Evolutionary conservation across 169 alveolate genomes (phyloP), one percentile per base, ranked within the genome.

Genomic region (Plasmodium billcollinsi): DNA sequence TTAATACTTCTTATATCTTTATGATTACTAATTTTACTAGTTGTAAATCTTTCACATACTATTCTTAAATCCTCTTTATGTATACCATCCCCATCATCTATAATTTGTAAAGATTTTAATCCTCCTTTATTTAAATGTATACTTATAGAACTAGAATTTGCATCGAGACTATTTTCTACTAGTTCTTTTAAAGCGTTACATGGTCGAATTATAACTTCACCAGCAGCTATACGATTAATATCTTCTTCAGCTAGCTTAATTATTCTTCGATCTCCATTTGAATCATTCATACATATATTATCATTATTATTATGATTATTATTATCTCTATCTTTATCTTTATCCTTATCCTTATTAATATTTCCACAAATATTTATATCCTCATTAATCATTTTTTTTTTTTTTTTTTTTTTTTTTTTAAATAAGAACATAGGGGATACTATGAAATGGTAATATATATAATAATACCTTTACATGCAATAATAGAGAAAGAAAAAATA

Each of bases 1-100:
- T 91, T 91, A 39, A 98, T 93, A 12, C 92, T 88, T 29, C 88
- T 89, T 43, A 99, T 94, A 91, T 97, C 99, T 43, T 95, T 93
- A 83, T 94, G 96, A n/a, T 93, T 73, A 14, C 85, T 63, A 72
- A 98, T 95, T 95, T 99, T 99, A 59, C 99, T 96, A n/a, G 99
- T 98, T 8, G 99, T 96, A 93, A 97, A 98, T 78, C 99, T 95
- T 72, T 97, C 97, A 93, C 99, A 99, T 8, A 98, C 95, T 39
- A 98, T 89, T 62, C 97, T 97, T 89, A 97, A 96, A 89, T 98
- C 99, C 5, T 94, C 97, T 47, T 83, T 94, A 39, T 95, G 95
- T 74, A 98, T 97, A 8, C 99, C 99, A 74, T 88, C 96, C 18
- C 99, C 99, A 89, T 98, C 96, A 92, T 99, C 99, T 49, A 96